A percentile compares a stretch with the other conserved stretches of the same genome.
Evolutionary conservation across 2,329 filamentous ascomycete genomes (phyloP).

Genomic region (Dothideomycetes sp.): DNA sequence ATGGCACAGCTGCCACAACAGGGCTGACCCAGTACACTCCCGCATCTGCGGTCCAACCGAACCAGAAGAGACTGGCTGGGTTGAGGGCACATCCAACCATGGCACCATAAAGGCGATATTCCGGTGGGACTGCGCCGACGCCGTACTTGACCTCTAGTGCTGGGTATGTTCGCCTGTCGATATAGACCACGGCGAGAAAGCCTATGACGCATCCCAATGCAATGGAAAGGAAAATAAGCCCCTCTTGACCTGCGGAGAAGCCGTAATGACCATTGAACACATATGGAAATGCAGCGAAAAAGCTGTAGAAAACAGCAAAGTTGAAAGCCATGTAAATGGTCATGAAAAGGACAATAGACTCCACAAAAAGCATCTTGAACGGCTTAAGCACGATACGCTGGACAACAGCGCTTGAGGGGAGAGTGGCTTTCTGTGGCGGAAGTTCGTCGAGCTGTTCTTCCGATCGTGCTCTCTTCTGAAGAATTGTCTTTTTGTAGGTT

Average conservation of each 20-base stretch:
- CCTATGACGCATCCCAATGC: conserved; percentile 13
- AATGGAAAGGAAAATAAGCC: conserved; percentile 16
- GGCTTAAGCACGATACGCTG: conserved; percentile 18
- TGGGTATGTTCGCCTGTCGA: conserved; percentile 25
- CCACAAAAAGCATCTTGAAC: conserved; percentile 22
- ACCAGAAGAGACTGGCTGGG: conserved; percentile 10
- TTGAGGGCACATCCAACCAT: conserved; percentile 2
- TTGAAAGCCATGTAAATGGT: conserved; percentile 20
- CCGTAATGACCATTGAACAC: conserved; percentile 15
- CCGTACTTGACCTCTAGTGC: conserved; percentile 15
- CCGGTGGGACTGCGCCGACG: conserved; percentile 2
- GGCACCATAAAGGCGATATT: conserved; percentile 5
- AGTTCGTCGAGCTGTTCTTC: too few species aligned
- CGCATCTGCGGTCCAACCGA: conserved; percentile 9
- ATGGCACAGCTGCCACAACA: conserved; percentile 14
- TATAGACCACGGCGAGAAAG: conserved; percentile 20
- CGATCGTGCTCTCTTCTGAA: conserved; percentile 15
- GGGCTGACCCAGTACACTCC: conserved; percentile 11
- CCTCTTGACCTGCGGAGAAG: conserved; percentile 10
- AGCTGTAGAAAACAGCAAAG: conserved; percentile 20
- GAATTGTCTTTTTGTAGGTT: conserved; percentile 22
- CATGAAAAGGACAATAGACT: conserved; percentile 24
- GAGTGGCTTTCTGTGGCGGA: not conserved
- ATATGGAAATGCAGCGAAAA: conserved; percentile 22
- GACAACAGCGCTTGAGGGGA: not conserved